Conservation (phyloP, 139 green algal species). For the Coccomyxa sp. region DNA sequence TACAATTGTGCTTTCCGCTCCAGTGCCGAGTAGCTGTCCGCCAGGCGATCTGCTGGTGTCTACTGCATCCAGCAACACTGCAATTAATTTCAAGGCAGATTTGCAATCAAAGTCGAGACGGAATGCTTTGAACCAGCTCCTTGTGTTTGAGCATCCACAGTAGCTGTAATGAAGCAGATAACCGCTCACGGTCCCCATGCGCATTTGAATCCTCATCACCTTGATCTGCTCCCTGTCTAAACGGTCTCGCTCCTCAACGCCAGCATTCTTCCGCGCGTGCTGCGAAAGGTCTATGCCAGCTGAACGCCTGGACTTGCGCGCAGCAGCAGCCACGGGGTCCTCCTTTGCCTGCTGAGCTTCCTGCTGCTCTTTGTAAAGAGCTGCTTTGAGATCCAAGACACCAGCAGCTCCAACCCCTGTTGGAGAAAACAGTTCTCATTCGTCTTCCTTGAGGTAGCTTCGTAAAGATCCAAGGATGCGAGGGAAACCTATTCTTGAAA, state of each 20-base stretch:
- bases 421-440: background rate
- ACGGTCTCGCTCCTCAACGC: conserved; percentile 58
- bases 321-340: conserved; percentile 18
- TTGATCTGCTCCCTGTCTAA: conserved; percentile 62
- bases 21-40: conserved; percentile 55
- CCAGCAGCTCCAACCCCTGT: conserved; percentile 54
- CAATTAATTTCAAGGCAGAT: too few species aligned
- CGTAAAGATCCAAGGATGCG: background rate
- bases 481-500: background rate
- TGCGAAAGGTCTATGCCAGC: conserved; percentile 35
- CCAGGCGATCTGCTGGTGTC: conserved; percentile 21
- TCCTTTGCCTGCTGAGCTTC: conserved; percentile 35
- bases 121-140: too few species aligned
- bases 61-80: conserved; percentile 8
- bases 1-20: conserved; percentile 81
- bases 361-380: conserved; percentile 68
- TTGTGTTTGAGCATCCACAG: too few species aligned
- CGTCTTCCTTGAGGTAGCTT: background rate
- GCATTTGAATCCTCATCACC: background rate
- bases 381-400: conserved; percentile 70
- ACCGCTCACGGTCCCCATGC: too few species aligned
- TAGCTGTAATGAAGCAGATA: too few species aligned
- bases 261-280: conserved; percentile 46
- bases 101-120: too few species aligned
- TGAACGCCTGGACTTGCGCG: conserved; percentile 11